Evolutionary conservation across 176 grass and related monocot species (phyloP), one percentile per base, ranked within the genome.

Genomic region (Panicum miliaceum): DNA sequence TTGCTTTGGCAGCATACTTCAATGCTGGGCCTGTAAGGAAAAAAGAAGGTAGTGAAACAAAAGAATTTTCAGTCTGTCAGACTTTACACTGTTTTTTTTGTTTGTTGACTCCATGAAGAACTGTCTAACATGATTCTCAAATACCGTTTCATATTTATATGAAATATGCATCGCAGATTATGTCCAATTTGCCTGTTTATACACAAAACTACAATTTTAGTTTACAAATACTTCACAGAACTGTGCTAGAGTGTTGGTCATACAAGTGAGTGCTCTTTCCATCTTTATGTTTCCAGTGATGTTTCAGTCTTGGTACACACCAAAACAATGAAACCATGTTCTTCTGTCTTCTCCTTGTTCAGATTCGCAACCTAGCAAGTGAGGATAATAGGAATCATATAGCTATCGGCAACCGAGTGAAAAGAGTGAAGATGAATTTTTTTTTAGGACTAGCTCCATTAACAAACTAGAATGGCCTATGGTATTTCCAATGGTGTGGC

Each of bases 401-500:
- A 62, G 29, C 29, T 23, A 79, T 59, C 3, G 57, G n/a, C 56
- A 58, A 58, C 29, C 54, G n/a, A 19, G 36, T 43, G 36, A n/a
- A 57, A 41, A 19, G 12, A 65, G 19, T 12, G 51, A 35, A 2
- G 20, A 74, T 66, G 69, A 37, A 57, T 47, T 54, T 65, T 42
- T 65, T 65, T 74, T 81, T 5, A 66, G 37, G 26, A 18, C 13
- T 57, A 15, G 18, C 37, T 57, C 27, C 46, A 71, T 38, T 57
- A 75, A 35, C 8, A 71, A 82, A 71, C 64, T 23, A 40, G 15
- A 69, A 63, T 4, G 11, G 59, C 8, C 7, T n/a, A 23, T 18
- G 41, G 12, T 10, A 53, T 90, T 90, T 75, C 79, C 69, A 75
- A 88, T 32, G 85, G 86, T 60, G 51, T 93, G 34, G 82, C 73